Base-by-base conservation (phyloP, 2,329 filamentous ascomycete genomes). In the Calycina herbarum region DNA sequence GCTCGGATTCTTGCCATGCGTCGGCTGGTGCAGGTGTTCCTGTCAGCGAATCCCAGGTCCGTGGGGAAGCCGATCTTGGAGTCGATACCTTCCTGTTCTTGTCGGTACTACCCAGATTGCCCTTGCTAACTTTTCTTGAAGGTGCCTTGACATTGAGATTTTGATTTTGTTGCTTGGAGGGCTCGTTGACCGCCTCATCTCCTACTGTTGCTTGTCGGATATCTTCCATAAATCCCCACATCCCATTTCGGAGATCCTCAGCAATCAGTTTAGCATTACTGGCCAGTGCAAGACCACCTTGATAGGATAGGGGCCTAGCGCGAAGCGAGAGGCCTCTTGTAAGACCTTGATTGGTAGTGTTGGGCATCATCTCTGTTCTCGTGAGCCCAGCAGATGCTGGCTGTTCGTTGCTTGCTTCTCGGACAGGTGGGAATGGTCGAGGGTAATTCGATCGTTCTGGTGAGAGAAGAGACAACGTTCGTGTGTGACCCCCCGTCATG, bases 141-240 rank as follows among this genome's bases (percentile, higher is more conserved):
- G 73, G 66, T 1, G 58, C 68, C 40, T 64, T 68, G 70, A 59
- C 57, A 65, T 48, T 31, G 72, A 65, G 70, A 67, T 78, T 75
- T 54, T 54, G 70, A 67, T 78, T 75, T 54, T 54, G 77, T 67
- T 78, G 77, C 40, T 70, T 72, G 13, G 67, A 67, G 27, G 67
- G 67, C 54, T 87, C 89, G 67, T 83, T 87, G 68, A 93, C 86
- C 17, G 89, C 92, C 79, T 99, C 95, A 63, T 99, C 95, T 29
- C 95, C 95, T 6, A 99, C 93, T 0, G 95, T 97, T 15, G 94
- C 96, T 78, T 98, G 95, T 70, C 94, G 86, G 59, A 99, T 87
- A 75, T 99, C 95, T 76, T 98, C 95, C 66, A 97, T 88, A 78
- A 99, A 99, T 1, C 92, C 97, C 87, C 91, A 94, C 59, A 99